A percentile compares a stretch with the other conserved stretches of the same genome.
Conservation (phyloP, 495 filamentous ascomycete genomes). For the Talaromyces thailandensis region DNA sequence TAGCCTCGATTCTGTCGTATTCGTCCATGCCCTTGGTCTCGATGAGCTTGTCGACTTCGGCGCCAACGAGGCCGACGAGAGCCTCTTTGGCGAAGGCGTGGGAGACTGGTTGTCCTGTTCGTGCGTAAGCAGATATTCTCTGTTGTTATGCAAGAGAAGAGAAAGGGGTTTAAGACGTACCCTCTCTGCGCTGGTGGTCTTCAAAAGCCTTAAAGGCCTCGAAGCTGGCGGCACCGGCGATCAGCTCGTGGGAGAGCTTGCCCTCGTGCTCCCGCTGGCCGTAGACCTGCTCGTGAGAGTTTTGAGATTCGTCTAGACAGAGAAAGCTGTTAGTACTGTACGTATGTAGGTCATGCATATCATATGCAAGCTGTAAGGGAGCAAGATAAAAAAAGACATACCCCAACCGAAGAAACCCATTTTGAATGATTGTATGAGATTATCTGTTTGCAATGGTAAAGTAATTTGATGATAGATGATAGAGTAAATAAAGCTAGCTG, state of each 20-base stretch:
- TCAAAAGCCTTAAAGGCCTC: conserved; percentile 75
- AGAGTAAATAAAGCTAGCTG: background rate
- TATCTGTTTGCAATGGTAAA: background rate
- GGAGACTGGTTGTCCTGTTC: conserved; percentile 54
- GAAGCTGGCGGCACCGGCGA: conserved; percentile 71
- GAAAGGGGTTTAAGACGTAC: conserved; percentile 32
- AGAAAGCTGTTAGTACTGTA: background rate
- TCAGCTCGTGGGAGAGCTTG: conserved; percentile 61
- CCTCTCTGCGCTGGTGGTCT: conserved; percentile 63
- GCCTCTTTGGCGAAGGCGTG: conserved; percentile 74
- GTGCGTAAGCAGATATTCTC: background rate
- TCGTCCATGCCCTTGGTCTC: conserved; percentile 72
- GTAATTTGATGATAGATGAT: background rate
- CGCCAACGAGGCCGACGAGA: conserved; percentile 59
- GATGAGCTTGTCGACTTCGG: conserved; percentile 68
- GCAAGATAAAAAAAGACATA: background rate
- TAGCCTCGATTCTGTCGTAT: conserved; percentile 56
- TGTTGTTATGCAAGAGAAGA: background rate
- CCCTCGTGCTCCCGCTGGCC: conserved; percentile 40
- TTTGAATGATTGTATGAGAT: background rate
- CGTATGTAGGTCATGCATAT: background rate
- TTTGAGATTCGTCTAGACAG: conserved; percentile 33
- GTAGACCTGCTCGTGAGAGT: conserved; percentile 56
- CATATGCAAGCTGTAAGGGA: background rate
- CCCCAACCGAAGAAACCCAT: conserved; percentile 8